Conservation (phyloP, 2,329 filamentous ascomycete species). For the Colletotrichum aenigma region DNA sequence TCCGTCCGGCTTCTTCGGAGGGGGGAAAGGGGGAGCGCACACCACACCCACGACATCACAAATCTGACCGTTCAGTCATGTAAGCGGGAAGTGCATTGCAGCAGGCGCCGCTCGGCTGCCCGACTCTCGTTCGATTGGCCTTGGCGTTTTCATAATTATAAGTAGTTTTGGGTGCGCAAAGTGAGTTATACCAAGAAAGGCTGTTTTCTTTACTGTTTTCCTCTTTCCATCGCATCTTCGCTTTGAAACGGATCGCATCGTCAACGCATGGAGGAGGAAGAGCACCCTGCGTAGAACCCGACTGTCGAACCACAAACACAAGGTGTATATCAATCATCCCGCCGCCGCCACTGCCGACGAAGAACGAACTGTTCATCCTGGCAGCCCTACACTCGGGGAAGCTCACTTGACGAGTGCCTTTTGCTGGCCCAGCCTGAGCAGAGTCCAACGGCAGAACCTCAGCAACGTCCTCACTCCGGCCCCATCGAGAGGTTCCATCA, state of each 20-base stretch:
- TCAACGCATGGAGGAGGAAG: background rate
- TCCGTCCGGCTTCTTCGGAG: slow-evolving; percentile 20
- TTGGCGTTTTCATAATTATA: background rate
- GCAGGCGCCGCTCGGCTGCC: background rate
- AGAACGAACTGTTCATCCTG: background rate
- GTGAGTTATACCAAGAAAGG: background rate
- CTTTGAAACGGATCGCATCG: background rate
- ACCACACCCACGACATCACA: background rate
- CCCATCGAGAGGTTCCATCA: background rate
- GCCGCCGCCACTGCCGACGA: background rate
- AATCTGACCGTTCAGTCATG: background rate
- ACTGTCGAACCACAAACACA: background rate
- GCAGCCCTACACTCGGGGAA: background rate
- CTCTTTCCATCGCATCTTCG: background rate
- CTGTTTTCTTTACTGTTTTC: background rate
- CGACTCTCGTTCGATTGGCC: background rate
- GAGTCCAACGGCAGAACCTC: background rate
- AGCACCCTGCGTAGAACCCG: background rate
- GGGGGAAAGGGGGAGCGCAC: background rate
- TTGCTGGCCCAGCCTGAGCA: background rate
- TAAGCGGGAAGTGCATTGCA: slow-evolving; percentile 3
- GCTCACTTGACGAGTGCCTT: background rate
- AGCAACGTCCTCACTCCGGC: background rate
- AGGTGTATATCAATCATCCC: background rate
- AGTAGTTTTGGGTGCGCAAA: background rate